Conservation (phyloP, 805 yeast genomes). For the Starmera quercuum region DNA sequence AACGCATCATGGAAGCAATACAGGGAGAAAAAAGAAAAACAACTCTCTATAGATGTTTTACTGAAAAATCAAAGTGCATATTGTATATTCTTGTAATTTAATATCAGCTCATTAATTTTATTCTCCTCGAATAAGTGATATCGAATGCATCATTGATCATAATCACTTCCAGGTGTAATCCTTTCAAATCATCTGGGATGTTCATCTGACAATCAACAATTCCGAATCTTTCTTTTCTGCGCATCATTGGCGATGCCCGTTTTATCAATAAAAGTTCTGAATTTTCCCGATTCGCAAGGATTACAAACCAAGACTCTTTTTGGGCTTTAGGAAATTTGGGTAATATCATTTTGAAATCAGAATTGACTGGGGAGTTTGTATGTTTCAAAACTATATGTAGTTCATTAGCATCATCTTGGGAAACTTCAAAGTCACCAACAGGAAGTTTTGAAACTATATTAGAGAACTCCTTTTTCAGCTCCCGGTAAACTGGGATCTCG, state of each 20-base stretch:
- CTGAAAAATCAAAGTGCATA: no score
- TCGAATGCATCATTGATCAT: constrained; percentile 64
- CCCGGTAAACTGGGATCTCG: constrained; percentile 32
- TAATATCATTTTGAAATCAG: constrained; percentile 61
- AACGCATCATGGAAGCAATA: no score
- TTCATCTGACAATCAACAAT: constrained; percentile 33
- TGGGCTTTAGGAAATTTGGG: constrained; percentile 87
- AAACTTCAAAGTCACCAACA: constrained; percentile 36
- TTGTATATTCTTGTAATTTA: background rate
- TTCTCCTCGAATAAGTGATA: constrained; percentile 31
- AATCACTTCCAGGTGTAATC: constrained; percentile 36
- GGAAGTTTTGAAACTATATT: constrained; percentile 55
- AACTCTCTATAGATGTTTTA: no score
- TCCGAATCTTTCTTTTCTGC: constrained; percentile 19
- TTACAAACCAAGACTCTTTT: constrained; percentile 87
- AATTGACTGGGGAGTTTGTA: constrained; percentile 34
- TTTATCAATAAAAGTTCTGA: constrained; percentile 59
- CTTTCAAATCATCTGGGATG: constrained; percentile 41
- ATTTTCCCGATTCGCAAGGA: constrained; percentile 41
- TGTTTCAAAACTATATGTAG: constrained; percentile 45
- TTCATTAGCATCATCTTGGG: constrained; percentile 27
- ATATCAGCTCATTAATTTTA: constrained; percentile 8
- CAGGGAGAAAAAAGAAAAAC: no score
- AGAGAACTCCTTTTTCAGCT: constrained; percentile 39
- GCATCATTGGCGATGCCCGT: constrained; percentile 59